phyloP scores from a whole-genome alignment of 805 yeast genomes.

The Candida krabiensis region DNA sequence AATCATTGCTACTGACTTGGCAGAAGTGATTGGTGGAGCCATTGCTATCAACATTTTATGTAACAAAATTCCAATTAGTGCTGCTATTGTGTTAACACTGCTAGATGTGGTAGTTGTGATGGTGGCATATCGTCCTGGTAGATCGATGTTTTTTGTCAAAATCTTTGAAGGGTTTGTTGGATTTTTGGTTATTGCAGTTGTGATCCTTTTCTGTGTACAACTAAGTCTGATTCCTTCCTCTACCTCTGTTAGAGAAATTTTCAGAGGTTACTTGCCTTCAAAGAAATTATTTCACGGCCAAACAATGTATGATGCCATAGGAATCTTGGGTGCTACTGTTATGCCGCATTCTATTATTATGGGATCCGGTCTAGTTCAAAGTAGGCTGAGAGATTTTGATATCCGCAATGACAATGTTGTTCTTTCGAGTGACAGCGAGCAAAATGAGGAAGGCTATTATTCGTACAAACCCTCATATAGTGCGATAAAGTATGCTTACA shows the following conservation, averaged over 20 bases:
- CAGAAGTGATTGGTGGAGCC: constrained; percentile 55
- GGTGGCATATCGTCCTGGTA: constrained; percentile 46
- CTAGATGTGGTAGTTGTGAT: constrained; percentile 46
- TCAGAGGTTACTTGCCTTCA: constrained; percentile 47
- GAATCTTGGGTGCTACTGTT: constrained; percentile 50
- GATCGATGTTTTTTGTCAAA: constrained; percentile 42
- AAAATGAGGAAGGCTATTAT: constrained; percentile 40
- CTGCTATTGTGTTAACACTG: constrained; percentile 46
- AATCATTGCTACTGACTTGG: constrained; percentile 52
- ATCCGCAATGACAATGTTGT: constrained; percentile 35
- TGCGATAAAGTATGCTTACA: constrained; percentile 69
- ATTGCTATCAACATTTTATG: constrained; percentile 47
- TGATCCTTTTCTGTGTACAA: constrained; percentile 46
- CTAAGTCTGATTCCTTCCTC: constrained; percentile 36
- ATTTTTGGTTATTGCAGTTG: constrained; percentile 41
- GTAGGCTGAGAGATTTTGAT: constrained; percentile 47
- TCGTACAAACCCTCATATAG: constrained; percentile 61
- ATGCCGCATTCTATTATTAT: constrained; percentile 52
- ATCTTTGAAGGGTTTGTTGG: constrained; percentile 45
- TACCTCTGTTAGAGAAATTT: constrained; percentile 29
- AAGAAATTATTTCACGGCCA: constrained; percentile 40
- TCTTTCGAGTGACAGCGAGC: constrained; percentile 22
- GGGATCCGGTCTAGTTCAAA: constrained; percentile 50
- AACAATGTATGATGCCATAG: constrained; percentile 47
- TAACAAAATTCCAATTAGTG: constrained; percentile 44